A percentile compares a stretch with the other conserved stretches of the same genome.
Conservation (phyloP, 176 grass and related monocot genomes). For the Oryza rufipogon region DNA sequence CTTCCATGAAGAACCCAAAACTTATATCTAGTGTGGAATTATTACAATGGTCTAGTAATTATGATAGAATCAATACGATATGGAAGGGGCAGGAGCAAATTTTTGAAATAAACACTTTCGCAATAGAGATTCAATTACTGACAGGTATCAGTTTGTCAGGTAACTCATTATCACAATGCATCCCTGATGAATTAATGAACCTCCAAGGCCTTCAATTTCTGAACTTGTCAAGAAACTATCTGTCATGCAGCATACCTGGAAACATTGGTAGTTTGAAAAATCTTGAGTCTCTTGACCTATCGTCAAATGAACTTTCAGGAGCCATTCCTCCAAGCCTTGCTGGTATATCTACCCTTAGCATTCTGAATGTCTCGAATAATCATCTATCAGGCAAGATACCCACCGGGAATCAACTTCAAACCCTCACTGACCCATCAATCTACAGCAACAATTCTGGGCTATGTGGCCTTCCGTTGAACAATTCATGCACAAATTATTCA, state of each 20-base stretch:
- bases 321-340: conserved; percentile 45
- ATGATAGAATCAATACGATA: conserved; percentile 26
- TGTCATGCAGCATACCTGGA: conserved; percentile 41
- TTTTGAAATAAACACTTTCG: conserved; percentile 18
- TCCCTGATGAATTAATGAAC: conserved; percentile 27
- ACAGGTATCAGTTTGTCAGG: conserved; percentile 54
- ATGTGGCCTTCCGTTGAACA: conserved; percentile 51
- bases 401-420: conserved; percentile 57
- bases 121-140: conserved; percentile 39
- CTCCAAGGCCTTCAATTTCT: conserved; percentile 62
- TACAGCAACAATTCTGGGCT: conserved; percentile 62
- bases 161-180: conserved; percentile 41
- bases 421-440: conserved; percentile 41
- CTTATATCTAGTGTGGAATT: not conserved
- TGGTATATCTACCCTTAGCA: not conserved
- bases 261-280: conserved; percentile 39
- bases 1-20: conserved; percentile 50
- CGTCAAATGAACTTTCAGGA: conserved; percentile 51
- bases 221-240: conserved; percentile 66
- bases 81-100: conserved; percentile 40
- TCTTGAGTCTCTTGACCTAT: conserved; percentile 63
- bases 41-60: not conserved
- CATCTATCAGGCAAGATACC: conserved; percentile 58
- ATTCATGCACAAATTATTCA: conserved; percentile 17
- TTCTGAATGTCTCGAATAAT: conserved; percentile 63